These are phyloP conservation scores for Entomortierella beljakovae DNA, from an alignment of 192 early-diverging fungal species.

Conservation along the genomic window DNA sequence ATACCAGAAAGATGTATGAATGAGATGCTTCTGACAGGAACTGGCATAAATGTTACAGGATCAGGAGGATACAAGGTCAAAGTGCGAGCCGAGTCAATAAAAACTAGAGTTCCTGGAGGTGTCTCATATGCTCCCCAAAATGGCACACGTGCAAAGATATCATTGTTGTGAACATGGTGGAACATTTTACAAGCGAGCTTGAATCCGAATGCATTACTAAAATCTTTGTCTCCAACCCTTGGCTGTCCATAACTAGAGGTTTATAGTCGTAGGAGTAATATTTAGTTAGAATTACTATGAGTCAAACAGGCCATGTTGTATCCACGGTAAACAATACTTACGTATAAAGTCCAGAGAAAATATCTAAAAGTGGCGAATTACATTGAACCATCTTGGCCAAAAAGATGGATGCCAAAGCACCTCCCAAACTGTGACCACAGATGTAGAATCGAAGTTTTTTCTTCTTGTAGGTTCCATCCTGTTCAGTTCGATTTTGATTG, in stretches of 20 bases:
- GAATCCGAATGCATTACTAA: constrained; percentile 60
- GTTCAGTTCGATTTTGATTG: constrained; percentile 34
- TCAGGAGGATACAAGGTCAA: constrained; percentile 66
- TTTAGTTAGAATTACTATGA: no score
- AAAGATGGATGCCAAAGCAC: constrained; percentile 62
- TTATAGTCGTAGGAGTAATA: no score
- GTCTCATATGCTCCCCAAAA: constrained; percentile 56
- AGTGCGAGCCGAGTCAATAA: constrained; percentile 59
- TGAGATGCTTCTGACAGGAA: constrained; percentile 63
- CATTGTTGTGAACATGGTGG: constrained; percentile 68
- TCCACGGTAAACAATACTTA: constrained; percentile 6
- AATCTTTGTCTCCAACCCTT: constrained; percentile 61
- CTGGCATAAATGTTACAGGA: constrained; percentile 57
- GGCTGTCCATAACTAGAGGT: constrained; percentile 58
- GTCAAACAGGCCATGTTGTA: neutral
- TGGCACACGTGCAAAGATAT: constrained; percentile 51
- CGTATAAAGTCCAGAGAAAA: constrained; percentile 66
- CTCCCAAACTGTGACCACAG: constrained; percentile 66
- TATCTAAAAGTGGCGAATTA: constrained; percentile 58
- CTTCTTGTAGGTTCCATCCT: constrained; percentile 28
- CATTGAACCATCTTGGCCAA: constrained; percentile 65
- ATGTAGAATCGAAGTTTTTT: constrained; percentile 62
- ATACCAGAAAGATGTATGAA: constrained; percentile 65
- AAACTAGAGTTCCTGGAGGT: constrained; percentile 68
- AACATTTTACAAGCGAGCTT: constrained; percentile 65